Conservation (phyloP, 1,139 yeast species). For the Blastobotrys aristatus region DNA sequence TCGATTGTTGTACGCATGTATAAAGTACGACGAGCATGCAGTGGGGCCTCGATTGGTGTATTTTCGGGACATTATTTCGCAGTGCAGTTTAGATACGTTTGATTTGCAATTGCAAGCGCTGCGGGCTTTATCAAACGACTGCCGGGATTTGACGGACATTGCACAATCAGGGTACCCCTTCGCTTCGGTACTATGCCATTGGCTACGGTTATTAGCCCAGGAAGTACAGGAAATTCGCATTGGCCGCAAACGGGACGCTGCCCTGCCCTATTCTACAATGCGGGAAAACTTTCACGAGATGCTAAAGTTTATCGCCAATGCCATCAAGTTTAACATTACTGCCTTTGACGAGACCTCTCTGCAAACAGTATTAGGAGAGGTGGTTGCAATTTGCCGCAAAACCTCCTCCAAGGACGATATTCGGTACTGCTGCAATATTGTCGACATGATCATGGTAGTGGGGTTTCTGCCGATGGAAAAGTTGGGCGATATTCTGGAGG, state of each 20-base stretch:
- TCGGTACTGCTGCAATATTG: constrained; percentile 41
- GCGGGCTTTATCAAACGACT: constrained; percentile 51
- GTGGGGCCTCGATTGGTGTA: constrained; percentile 46
- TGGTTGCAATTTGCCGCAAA: constrained; percentile 41
- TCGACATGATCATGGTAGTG: constrained; percentile 45
- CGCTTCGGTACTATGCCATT: constrained; percentile 36
- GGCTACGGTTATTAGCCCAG: constrained; percentile 36
- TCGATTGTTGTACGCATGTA: constrained; percentile 51
- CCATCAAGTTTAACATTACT: constrained; percentile 47
- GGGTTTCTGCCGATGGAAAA: constrained; percentile 45
- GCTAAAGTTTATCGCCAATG: constrained; percentile 40
- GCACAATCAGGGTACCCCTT: constrained; percentile 46
- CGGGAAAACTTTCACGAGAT: constrained; percentile 34
- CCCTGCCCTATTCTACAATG: constrained; percentile 30
- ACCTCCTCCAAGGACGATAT: constrained; percentile 43
- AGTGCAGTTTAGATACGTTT: constrained; percentile 50
- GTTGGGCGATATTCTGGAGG: constrained; percentile 40
- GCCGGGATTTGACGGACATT: constrained; percentile 56
- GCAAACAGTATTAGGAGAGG: constrained; percentile 35
- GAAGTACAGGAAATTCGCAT: constrained; percentile 30
- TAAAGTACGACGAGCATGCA: constrained; percentile 48
- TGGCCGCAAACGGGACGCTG: constrained; percentile 29
- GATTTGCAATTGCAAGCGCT: constrained; percentile 52
- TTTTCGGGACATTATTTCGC: constrained; percentile 54
- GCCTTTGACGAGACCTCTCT: constrained; percentile 43